Evolutionary conservation across 208 protist species (phyloP).

Genomic region (Wallacemonas collosoma): DNA sequence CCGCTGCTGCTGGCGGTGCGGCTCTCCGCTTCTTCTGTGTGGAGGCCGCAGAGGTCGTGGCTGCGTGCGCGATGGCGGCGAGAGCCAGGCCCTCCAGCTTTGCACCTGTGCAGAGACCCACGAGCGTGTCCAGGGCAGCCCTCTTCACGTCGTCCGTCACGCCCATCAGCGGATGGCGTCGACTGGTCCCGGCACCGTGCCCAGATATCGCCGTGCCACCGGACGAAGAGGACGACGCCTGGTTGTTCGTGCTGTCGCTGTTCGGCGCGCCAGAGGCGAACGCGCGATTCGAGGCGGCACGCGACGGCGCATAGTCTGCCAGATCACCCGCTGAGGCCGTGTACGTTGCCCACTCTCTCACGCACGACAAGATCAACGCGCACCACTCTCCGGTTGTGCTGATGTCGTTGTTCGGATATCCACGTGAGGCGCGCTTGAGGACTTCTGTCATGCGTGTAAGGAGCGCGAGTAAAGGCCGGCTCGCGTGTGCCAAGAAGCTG

Average conservation of each 20-base stretch:
- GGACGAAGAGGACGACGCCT: constrained; percentile 6
- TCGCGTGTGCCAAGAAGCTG: constrained; percentile 23
- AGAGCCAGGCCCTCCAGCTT: no score
- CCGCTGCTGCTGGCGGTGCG: no score
- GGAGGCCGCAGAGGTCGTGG: no score
- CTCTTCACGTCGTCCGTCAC: constrained; percentile 14
- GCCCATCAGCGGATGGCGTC: constrained; percentile 1
- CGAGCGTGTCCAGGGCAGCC: neutral
- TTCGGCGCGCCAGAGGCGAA: neutral
- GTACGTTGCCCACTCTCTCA: constrained; percentile 34
- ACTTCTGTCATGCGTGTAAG: neutral
- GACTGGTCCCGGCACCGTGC: neutral
- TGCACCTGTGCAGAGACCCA: constrained; percentile 13
- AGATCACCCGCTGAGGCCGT: constrained; percentile 3
- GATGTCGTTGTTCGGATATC: no score
- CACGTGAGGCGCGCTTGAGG: constrained; percentile 5
- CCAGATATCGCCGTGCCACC: neutral
- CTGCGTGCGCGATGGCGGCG: no score
- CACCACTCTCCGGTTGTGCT: constrained; percentile 24
- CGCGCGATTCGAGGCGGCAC: neutral
- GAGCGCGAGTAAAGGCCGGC: constrained; percentile 25
- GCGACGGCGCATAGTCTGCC: neutral
- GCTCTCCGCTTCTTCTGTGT: no score
- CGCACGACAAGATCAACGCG: constrained; percentile 28
- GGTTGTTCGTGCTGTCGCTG: neutral